These are phyloP conservation scores for Bryoglossum gracile DNA, from an alignment of 495 filamentous ascomycete species.

Conservation along the genomic window DNA sequence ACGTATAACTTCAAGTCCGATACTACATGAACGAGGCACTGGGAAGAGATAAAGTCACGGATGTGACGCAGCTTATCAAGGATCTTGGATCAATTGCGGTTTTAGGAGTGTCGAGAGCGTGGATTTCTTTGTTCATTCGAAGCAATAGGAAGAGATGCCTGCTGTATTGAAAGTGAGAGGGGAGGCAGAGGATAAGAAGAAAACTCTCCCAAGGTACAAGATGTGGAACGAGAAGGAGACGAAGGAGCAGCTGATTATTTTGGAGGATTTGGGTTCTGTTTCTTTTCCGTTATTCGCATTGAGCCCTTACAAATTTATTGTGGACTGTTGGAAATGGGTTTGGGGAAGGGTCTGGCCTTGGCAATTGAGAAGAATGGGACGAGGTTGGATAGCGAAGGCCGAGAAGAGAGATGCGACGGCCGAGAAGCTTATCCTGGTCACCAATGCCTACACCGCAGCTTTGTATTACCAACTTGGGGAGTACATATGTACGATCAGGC, in stretches of 20 bases:
- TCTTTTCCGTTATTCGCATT: conserved; percentile 53
- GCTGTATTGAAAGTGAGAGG: conserved; percentile 37
- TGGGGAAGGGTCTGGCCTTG: conserved; percentile 21
- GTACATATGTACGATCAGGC: conserved; percentile 42
- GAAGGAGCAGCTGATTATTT: conserved; percentile 32
- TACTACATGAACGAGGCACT: conserved; percentile 34
- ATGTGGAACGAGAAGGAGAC: conserved; percentile 39
- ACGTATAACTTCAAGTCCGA: conserved; percentile 35
- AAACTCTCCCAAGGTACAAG: conserved; percentile 31
- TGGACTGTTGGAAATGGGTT: conserved; percentile 1
- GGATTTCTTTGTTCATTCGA: conserved; percentile 46
- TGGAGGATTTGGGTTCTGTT: conserved; percentile 43
- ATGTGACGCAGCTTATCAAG: conserved; percentile 42
- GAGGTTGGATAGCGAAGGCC: conserved; percentile 17
- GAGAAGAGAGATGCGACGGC: conserved; percentile 31
- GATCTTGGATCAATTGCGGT: conserved; percentile 44
- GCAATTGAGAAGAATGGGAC: background rate
- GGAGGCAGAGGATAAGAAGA: conserved; percentile 29
- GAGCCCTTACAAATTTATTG: conserved; percentile 33
- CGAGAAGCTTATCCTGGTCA: conserved; percentile 40
- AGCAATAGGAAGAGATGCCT: conserved; percentile 34
- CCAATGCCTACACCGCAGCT: conserved; percentile 40
- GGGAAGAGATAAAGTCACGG: conserved; percentile 49
- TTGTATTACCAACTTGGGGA: conserved; percentile 31
- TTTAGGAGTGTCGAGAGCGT: conserved; percentile 42